These are phyloP conservation scores for Lactifluus echinatus DNA, from an alignment of 768 basidiomycete species.

Conservation along the genomic window DNA sequence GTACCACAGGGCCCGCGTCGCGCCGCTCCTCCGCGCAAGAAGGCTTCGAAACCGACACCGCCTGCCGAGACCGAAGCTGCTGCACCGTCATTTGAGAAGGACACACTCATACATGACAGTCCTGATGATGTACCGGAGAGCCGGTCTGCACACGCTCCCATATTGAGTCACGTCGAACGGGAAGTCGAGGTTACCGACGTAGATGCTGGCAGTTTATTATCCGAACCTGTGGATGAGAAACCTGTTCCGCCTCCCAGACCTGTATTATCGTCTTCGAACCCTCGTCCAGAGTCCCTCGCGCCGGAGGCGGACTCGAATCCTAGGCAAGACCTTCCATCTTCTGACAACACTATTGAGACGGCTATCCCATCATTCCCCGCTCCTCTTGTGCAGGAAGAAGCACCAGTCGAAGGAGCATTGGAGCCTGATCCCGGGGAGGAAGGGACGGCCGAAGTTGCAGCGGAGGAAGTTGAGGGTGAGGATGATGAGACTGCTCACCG, in stretches of 20 bases:
- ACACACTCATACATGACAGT: not conserved
- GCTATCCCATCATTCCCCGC: not conserved
- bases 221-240: not conserved
- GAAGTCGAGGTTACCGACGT: not conserved
- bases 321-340: not conserved
- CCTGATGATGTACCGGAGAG: not conserved
- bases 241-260: not conserved
- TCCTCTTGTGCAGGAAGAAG: not conserved
- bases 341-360: not conserved
- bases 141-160: not conserved
- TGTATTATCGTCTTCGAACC: constrained; percentile 1
- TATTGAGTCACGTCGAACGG: not conserved
- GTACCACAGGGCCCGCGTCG: constrained; percentile 32
- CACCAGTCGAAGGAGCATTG: not conserved
- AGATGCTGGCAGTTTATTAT: not conserved
- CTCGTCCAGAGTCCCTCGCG: constrained; percentile 2
- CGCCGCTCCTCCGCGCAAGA: constrained; percentile 29
- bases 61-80: not conserved
- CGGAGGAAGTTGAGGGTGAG: constrained; percentile 36
- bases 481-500: constrained; percentile 48
- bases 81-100: not conserved
- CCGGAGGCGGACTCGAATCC: not conserved
- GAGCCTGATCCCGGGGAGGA: not conserved
- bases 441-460: not conserved
- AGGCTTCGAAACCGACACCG: constrained; percentile 10